A percentile compares a stretch with the other conserved stretches of the same genome.
phyloP scores from a whole-genome alignment of 768 basidiomycete genomes.

The Lentinula lateritia region DNA sequence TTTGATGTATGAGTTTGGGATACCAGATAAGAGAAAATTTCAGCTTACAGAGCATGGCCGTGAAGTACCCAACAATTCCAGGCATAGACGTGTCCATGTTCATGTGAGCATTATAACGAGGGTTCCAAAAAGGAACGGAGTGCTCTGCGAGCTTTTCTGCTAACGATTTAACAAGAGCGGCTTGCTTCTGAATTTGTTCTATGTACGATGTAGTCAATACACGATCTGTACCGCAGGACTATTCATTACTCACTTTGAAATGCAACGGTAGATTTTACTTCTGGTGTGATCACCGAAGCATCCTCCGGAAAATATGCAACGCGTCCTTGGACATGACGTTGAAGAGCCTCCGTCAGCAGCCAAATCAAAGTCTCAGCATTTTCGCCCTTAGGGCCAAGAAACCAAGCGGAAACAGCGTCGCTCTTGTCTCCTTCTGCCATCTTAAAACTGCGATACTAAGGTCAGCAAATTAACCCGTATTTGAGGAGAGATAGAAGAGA shows the following conservation, averaged over 20 bases:
- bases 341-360: background rate
- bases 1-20: background rate
- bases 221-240: background rate
- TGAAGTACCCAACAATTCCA: background rate
- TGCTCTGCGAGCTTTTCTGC: background rate
- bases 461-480: background rate
- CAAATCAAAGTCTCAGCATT: background rate
- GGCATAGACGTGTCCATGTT: background rate
- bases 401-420: background rate
- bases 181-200: background rate
- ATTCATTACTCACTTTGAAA: background rate
- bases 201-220: too few species aligned
- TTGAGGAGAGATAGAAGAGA: background rate
- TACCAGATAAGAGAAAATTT: background rate
- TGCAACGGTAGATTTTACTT: background rate
- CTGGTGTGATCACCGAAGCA: background rate
- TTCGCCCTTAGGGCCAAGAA: constrained; percentile 1
- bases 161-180: background rate
- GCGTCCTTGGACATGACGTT: background rate
- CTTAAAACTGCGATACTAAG: background rate
- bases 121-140: background rate
- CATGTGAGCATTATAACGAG: constrained; percentile 2
- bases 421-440: background rate
- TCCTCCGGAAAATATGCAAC: background rate
- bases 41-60: background rate